phyloP scores from a whole-genome alignment of 441 rosid species.

The Hypseocharis bilobata region DNA sequence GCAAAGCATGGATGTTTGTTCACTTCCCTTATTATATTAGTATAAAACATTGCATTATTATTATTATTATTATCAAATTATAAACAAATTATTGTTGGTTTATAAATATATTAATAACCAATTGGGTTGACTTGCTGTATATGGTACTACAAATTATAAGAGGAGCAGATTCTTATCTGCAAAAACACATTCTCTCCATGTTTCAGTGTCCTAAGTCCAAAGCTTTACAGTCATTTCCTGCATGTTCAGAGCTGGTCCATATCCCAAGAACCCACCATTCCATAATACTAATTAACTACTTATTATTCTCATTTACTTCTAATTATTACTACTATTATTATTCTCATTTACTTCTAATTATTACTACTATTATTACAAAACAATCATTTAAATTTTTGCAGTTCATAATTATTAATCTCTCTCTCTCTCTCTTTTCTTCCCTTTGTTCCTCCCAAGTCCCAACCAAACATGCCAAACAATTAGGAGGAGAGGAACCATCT shows the following conservation, averaged over 20 bases:
- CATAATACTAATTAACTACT: slow-evolving; percentile 15
- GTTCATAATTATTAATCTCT: slow-evolving; percentile 17
- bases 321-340: slow-evolving; percentile 9
- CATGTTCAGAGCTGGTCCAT: slow-evolving; percentile 43
- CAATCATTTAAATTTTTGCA: no score
- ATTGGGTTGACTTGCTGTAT: slow-evolving; percentile 29
- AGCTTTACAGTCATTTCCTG: slow-evolving; percentile 46
- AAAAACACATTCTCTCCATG: slow-evolving; percentile 85
- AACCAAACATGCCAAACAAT: slow-evolving; percentile 27
- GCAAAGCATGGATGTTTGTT: no score
- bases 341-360: slow-evolving; percentile 1
- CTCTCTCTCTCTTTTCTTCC: slow-evolving; percentile 11
- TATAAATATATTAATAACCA: neutral
- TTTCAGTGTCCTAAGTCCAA: slow-evolving; percentile 67
- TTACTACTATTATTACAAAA: no score
- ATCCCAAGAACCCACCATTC: slow-evolving; percentile 57
- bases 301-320: slow-evolving; percentile 13
- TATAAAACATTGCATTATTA: slow-evolving; percentile 1
- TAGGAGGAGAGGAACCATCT: slow-evolving; percentile 23
- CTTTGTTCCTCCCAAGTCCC: slow-evolving; percentile 18
- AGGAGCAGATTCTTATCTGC: slow-evolving; percentile 19
- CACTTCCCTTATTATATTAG: no score
- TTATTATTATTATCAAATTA: no score
- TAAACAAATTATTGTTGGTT: neutral
- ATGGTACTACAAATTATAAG: slow-evolving; percentile 17